phyloP scores from a whole-genome alignment of 2,329 filamentous ascomycete species.

The Graphilbum fragrans region DNA sequence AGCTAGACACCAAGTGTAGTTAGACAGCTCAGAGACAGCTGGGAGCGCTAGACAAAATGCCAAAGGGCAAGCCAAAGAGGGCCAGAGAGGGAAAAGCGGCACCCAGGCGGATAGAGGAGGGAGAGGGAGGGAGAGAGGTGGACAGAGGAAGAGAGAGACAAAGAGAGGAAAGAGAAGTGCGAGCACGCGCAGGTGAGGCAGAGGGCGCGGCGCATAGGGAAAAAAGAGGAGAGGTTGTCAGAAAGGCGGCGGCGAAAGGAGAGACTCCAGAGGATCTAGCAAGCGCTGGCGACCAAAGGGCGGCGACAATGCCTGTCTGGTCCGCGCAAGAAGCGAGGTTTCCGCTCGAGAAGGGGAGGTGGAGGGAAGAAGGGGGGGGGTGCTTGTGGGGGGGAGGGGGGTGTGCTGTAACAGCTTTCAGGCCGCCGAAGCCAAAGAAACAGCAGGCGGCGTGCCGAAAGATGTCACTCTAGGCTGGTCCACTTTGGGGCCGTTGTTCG shows the following conservation, averaged over 20 bases:
- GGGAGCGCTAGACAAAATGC: no score
- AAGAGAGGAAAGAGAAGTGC: neutral
- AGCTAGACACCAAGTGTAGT: no score
- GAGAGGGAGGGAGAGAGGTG: neutral
- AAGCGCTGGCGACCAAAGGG: neutral
- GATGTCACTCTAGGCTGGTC: constrained; percentile 4
- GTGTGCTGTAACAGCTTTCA: constrained; percentile 1
- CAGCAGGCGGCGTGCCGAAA: constrained; percentile 6
- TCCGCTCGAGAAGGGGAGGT: neutral
- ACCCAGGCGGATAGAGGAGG: neutral
- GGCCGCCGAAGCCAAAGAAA: neutral
- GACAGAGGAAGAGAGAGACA: neutral
- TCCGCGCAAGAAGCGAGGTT: neutral
- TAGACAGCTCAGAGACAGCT: no score
- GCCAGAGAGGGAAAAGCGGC: neutral
- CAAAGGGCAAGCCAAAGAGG: neutral
- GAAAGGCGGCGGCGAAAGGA: neutral
- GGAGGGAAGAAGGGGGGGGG: neutral
- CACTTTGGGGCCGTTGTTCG: constrained; percentile 4
- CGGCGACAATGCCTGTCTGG: no score
- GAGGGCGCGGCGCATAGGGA: neutral
- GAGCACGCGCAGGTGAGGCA: neutral
- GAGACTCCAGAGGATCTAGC: neutral
- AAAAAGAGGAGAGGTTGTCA: neutral
- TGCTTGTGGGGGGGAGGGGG: no score